A percentile compares a stretch with the other conserved stretches of the same genome.
Conservation (phyloP, 345 rosid genomes). For the Salix purpurea region DNA sequence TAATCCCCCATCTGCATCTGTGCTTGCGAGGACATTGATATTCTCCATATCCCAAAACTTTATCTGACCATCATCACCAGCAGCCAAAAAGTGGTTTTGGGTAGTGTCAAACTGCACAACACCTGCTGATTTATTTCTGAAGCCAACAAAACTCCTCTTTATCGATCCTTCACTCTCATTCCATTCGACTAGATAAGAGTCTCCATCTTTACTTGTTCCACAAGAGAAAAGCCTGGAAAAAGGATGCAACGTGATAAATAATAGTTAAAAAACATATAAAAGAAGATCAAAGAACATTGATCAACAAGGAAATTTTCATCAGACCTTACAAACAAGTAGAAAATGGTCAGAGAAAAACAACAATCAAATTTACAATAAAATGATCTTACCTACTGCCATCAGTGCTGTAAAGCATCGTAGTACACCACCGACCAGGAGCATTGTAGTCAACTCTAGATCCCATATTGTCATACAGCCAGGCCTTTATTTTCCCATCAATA, state of each 20-base stretch:
- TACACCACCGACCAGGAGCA: conserved; percentile 78
- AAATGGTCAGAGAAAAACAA: not conserved
- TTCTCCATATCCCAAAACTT: conserved; percentile 95
- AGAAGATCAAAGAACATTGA: not conserved
- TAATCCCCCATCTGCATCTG: conserved; percentile 84
- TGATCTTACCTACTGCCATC: conserved; percentile 67
- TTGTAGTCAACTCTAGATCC: conserved; percentile 81
- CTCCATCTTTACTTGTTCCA: conserved; percentile 91
- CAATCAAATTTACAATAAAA: not conserved
- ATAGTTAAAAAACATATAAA: not conserved
- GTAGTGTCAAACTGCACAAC: conserved; percentile 81
- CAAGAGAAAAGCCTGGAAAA: conserved; percentile 74
- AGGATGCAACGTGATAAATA: conserved; percentile 8
- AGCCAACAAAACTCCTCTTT: conserved; percentile 65
- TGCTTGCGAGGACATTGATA: conserved; percentile 45
- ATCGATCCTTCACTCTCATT: conserved; percentile 90
- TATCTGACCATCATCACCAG: conserved; percentile 79
- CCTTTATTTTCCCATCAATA: conserved; percentile 81
- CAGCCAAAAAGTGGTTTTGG: conserved; percentile 82
- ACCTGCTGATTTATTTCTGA: conserved; percentile 60
- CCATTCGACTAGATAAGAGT: conserved; percentile 81
- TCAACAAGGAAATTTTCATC: not conserved
- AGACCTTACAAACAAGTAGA: not conserved
- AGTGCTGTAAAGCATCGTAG: conserved; percentile 81
- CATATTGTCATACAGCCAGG: conserved; percentile 77